phyloP scores from a whole-genome alignment of 306 rosid genomes.

The Begonia loranthoides region DNA sequence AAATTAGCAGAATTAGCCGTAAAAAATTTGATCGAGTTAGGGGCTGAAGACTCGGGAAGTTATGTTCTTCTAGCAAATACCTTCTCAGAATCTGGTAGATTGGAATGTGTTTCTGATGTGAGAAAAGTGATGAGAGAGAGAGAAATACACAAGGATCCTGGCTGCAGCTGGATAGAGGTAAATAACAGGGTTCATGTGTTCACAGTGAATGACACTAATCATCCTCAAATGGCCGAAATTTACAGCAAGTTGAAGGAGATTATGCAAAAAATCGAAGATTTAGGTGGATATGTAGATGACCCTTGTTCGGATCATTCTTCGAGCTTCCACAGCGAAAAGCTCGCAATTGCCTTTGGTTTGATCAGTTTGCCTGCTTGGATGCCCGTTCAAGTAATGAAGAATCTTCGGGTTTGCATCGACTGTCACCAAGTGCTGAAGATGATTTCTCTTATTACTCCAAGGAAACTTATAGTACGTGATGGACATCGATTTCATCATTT shows the following conservation, averaged over 20 bases:
- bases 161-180: slow-evolving; percentile 59
- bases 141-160: slow-evolving; percentile 37
- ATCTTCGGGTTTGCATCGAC: slow-evolving; percentile 41
- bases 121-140: slow-evolving; percentile 34
- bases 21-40: slow-evolving; percentile 30
- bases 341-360: slow-evolving; percentile 46
- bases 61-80: slow-evolving; percentile 44
- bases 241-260: slow-evolving; percentile 30
- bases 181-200: slow-evolving; percentile 45
- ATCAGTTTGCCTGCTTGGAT: slow-evolving; percentile 38
- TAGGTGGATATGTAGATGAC: slow-evolving; percentile 18
- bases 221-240: slow-evolving; percentile 39
- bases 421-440: slow-evolving; percentile 46
- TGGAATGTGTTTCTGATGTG: slow-evolving; percentile 34
- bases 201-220: slow-evolving; percentile 39
- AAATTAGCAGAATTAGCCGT: slow-evolving; percentile 34
- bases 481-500: slow-evolving; percentile 45
- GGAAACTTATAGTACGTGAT: slow-evolving; percentile 47
- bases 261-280: slow-evolving; percentile 34
- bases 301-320: slow-evolving; percentile 13
- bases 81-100: slow-evolving; percentile 27
- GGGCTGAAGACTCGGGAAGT: slow-evolving; percentile 33
- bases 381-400: slow-evolving; percentile 49
- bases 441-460: slow-evolving; percentile 31
- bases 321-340: slow-evolving; percentile 40